phyloP scores from a whole-genome alignment of 148 eudicot species.

The Cornus florida region DNA sequence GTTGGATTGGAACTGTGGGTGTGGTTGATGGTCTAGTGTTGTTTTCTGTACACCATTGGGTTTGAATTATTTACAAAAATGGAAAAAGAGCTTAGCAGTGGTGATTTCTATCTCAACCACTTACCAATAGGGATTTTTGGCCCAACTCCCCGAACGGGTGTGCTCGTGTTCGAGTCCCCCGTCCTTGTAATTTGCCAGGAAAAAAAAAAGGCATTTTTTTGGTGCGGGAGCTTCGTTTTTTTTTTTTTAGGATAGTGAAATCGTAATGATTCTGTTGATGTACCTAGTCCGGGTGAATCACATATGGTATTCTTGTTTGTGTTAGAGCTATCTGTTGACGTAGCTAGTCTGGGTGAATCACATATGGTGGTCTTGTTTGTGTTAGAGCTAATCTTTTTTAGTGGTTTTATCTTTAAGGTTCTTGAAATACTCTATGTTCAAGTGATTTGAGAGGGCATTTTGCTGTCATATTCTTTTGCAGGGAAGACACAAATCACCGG shows the following conservation, averaged over 20 bases:
- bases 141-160: too few relatives aligned
- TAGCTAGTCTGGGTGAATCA: too few relatives aligned
- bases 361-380: too few relatives aligned
- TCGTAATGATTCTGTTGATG: too few relatives aligned
- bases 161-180: too few relatives aligned
- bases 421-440: background rate
- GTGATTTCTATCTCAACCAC: background rate
- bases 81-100: background rate
- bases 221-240: too few relatives aligned
- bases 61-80: background rate
- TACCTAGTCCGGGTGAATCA: too few relatives aligned
- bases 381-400: background rate
- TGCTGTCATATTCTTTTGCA: slow-evolving; percentile 9
- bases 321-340: background rate
- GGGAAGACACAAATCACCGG: slow-evolving; percentile 47
- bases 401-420: background rate
- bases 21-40: background rate
- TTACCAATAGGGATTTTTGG: background rate
- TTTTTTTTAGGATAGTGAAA: too few relatives aligned
- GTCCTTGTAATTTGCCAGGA: too few relatives aligned
- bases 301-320: too few relatives aligned
- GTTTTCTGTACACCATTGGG: background rate
- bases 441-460: too few relatives aligned
- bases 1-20: background rate
- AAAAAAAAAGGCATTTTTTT: too few relatives aligned